Evolutionary conservation across 345 rosid genomes (phyloP).

Genomic region (Syzygium grande): DNA sequence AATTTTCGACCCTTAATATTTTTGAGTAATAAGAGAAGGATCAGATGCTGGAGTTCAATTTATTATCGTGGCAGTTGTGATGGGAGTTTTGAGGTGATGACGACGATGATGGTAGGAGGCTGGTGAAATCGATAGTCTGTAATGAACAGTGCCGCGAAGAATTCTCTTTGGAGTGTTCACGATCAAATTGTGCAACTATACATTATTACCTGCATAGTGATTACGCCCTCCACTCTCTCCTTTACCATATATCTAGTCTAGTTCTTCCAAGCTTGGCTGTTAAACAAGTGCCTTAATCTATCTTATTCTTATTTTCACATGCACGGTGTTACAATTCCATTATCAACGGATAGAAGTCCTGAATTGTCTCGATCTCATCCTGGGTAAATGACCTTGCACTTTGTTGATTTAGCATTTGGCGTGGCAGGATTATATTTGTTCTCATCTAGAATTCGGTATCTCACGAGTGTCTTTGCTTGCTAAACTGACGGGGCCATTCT

Average conservation of each 20-base stretch:
- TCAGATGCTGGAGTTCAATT: neutral
- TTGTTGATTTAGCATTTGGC: neutral
- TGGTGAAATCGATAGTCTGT: neutral
- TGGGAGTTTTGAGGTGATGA: neutral
- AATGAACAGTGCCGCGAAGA: neutral
- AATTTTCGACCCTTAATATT: neutral
- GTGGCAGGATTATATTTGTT: neutral
- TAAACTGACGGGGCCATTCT: neutral
- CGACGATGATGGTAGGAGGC: neutral
- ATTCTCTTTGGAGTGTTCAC: neutral
- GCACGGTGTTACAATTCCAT: neutral
- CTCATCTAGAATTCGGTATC: neutral
- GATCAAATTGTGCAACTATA: neutral
- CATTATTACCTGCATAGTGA: neutral
- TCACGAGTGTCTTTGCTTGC: neutral
- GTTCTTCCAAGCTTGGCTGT: neutral
- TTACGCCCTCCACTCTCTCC: neutral
- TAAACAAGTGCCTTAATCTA: neutral
- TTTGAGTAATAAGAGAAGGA: slow-evolving; percentile 1
- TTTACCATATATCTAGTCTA: neutral
- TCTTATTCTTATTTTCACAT: neutral
- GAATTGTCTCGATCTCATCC: neutral
- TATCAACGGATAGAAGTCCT: neutral
- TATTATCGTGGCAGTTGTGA: neutral
- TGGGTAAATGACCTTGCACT: neutral